phyloP scores from a whole-genome alignment of 148 eudicot species.

The Vaccinium corymbosum region DNA sequence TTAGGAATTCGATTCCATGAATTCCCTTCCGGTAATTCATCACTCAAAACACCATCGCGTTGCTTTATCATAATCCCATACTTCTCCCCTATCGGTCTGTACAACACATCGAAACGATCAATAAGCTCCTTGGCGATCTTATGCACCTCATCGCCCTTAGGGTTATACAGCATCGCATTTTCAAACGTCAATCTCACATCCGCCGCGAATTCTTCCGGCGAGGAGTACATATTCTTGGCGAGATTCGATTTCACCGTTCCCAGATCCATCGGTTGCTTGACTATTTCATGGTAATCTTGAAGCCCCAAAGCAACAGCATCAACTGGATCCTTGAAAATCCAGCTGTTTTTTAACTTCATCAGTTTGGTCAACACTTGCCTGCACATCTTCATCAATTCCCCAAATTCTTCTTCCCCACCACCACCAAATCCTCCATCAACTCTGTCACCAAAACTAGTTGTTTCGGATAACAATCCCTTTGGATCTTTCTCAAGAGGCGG shows the following conservation, averaged over 20 bases:
- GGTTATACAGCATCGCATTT: conserved; percentile 74
- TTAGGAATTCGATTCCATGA: conserved; percentile 54
- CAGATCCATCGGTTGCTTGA: conserved; percentile 56
- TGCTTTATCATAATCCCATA: conserved; percentile 18
- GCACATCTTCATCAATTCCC: conserved; percentile 42
- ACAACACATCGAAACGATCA: conserved; percentile 53
- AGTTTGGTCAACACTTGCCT: conserved; percentile 34
- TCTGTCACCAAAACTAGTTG: neutral
- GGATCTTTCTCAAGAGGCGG: conserved; percentile 16
- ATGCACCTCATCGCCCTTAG: conserved; percentile 65
- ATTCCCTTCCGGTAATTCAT: conserved; percentile 51
- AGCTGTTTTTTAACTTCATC: conserved; percentile 40
- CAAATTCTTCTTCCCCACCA: conserved; percentile 15
- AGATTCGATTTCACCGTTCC: conserved; percentile 49
- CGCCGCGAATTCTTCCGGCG: conserved; percentile 56
- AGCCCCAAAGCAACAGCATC: conserved; percentile 42
- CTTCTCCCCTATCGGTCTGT: conserved; percentile 42
- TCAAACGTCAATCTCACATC: conserved; percentile 71
- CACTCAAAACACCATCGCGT: conserved; percentile 12
- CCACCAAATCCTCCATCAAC: conserved; percentile 14
- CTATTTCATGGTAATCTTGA: conserved; percentile 51
- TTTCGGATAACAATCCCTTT: conserved; percentile 7
- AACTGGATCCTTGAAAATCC: conserved; percentile 45
- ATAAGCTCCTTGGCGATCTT: conserved; percentile 47
- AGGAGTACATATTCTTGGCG: conserved; percentile 28